Conservation (phyloP, 345 rosid species). For the Brassica rapa region DNA sequence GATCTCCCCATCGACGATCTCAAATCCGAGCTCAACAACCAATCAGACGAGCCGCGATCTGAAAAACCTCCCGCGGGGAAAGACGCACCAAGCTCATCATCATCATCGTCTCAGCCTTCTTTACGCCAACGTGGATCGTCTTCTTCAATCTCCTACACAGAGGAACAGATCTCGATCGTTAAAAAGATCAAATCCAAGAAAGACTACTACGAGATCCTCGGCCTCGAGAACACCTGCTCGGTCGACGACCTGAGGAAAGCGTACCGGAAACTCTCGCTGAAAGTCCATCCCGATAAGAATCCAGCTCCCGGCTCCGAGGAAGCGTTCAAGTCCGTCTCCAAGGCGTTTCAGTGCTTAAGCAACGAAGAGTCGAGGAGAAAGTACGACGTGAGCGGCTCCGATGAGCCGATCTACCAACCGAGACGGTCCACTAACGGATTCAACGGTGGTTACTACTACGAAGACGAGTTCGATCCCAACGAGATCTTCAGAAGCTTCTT, state of each 20-base stretch:
- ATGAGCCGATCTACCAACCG: constrained; percentile 62
- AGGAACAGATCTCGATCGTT: constrained; percentile 76
- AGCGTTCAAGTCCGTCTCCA: constrained; percentile 79
- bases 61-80: constrained; percentile 32
- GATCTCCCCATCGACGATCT: constrained; percentile 64
- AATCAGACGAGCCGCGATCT: constrained; percentile 29
- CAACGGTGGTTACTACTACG: constrained; percentile 57
- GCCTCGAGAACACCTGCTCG: constrained; percentile 62
- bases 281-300: constrained; percentile 96
- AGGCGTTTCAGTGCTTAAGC: constrained; percentile 93
- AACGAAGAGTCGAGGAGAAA: constrained; percentile 63
- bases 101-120: constrained; percentile 53
- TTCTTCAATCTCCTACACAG: constrained; percentile 52
- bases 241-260: constrained; percentile 87
- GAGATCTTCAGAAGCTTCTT: constrained; percentile 95
- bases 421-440: constrained; percentile 52
- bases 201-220: constrained; percentile 82
- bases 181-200: constrained; percentile 76
- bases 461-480: constrained; percentile 79
- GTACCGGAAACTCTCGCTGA: constrained; percentile 79
- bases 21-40: constrained; percentile 44
- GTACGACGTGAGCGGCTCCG: constrained; percentile 76
- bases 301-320: constrained; percentile 95
- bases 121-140: constrained; percentile 58
- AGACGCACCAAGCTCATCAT: constrained; percentile 18